A percentile compares a stretch with the other conserved stretches of the same genome.
phyloP scores from a whole-genome alignment of 2,329 filamentous ascomycete genomes.

The Penicillium thymicola region DNA sequence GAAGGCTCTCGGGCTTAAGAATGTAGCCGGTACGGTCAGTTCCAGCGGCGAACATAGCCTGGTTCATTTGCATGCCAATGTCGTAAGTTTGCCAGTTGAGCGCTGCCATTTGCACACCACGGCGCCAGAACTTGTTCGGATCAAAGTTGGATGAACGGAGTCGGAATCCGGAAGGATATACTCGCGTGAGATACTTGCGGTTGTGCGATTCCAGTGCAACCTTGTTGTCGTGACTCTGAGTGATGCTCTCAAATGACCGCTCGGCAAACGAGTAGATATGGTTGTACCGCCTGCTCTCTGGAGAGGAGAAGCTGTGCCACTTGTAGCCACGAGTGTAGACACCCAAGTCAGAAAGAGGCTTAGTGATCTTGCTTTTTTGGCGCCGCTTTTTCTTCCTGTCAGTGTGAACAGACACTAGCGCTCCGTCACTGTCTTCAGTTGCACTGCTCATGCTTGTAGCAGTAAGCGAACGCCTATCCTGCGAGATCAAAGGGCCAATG shows the following conservation, averaged over 20 bases:
- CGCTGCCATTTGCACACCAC: conserved; percentile 95
- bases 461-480: conserved; percentile 53
- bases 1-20: conserved; percentile 82
- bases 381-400: conserved; percentile 56
- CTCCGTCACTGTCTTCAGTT: conserved; percentile 74
- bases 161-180: conserved; percentile 82
- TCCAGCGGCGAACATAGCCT: conserved; percentile 93
- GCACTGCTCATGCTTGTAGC: conserved; percentile 56
- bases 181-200: conserved; percentile 83
- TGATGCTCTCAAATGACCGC: conserved; percentile 77
- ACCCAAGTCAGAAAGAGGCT: conserved; percentile 77
- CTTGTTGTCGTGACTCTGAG: conserved; percentile 71
- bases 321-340: conserved; percentile 77
- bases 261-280: conserved; percentile 96
- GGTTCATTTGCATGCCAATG: conserved; percentile 90
- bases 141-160: conserved; percentile 92
- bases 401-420: conserved; percentile 50
- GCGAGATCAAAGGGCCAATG: conserved; percentile 44
- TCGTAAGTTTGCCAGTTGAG: conserved; percentile 99
- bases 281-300: conserved; percentile 81
- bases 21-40: conserved; percentile 87
- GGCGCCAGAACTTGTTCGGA: conserved; percentile 87
- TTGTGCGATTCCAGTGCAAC: conserved; percentile 83
- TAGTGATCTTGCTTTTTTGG: conserved; percentile 77
- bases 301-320: conserved; percentile 73